Evolutionary conservation across 495 filamentous ascomycete genomes (phyloP).

Genomic region (Aspergillus funiculosus): DNA sequence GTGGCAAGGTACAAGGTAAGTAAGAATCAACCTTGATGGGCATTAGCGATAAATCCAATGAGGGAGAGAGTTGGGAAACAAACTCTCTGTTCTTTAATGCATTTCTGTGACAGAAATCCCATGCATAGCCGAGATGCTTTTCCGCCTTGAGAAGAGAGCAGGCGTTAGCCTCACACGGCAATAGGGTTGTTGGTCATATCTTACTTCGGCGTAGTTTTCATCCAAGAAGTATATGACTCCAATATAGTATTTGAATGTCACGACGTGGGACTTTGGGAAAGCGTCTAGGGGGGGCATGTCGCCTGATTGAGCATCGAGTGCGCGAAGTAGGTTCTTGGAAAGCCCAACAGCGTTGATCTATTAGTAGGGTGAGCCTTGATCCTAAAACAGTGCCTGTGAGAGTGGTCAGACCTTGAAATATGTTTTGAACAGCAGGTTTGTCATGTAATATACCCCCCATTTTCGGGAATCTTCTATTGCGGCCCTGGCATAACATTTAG

Average conservation of each 20-base stretch:
- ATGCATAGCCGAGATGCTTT: constrained; percentile 69
- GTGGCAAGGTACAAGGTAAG: constrained; percentile 87
- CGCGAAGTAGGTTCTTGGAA: constrained; percentile 82
- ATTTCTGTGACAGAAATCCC: constrained; percentile 64
- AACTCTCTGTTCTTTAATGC: constrained; percentile 74
- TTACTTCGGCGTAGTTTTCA: constrained; percentile 76
- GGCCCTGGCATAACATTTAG: constrained; percentile 52
- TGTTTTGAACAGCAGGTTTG: constrained; percentile 92
- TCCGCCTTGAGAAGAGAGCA: constrained; percentile 57
- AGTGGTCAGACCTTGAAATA: constrained; percentile 70
- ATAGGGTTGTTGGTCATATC: background rate
- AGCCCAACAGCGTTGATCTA: constrained; percentile 78
- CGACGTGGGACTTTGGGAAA: constrained; percentile 83
- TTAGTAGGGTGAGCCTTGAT: too few species aligned
- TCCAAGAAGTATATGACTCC: constrained; percentile 87
- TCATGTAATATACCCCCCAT: constrained; percentile 92
- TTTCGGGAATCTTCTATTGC: constrained; percentile 85
- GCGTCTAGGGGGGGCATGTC: constrained; percentile 70
- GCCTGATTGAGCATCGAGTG: constrained; percentile 61
- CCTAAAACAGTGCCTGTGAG: too few species aligned
- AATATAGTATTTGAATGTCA: constrained; percentile 95
- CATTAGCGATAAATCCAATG: constrained; percentile 22
- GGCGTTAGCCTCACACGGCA: background rate
- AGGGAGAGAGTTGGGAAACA: constrained; percentile 20
- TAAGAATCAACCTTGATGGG: constrained; percentile 70